These are phyloP conservation scores for Graphiopsis chlorocephala DNA, from an alignment of 2,329 filamentous ascomycete genomes.

Conservation along the genomic window DNA sequence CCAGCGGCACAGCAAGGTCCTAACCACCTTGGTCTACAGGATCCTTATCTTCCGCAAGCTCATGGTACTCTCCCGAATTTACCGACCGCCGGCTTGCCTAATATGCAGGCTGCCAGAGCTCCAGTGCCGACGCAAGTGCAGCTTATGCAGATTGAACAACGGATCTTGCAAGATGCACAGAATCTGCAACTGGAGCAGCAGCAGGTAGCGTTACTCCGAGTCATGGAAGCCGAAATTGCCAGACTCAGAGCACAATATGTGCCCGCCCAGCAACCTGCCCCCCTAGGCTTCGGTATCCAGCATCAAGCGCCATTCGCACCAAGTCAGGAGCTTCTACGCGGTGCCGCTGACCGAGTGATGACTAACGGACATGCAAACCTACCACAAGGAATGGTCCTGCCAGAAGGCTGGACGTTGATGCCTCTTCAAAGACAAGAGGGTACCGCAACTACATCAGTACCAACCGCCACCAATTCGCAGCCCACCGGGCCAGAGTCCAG, in stretches of 20 bases:
- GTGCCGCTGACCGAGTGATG: slow-evolving; percentile 18
- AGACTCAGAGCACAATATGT: slow-evolving; percentile 53
- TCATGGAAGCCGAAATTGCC: slow-evolving; percentile 65
- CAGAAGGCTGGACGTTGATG: slow-evolving; percentile 52
- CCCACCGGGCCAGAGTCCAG: not conserved
- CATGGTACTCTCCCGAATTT: slow-evolving; percentile 14
- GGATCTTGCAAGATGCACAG: slow-evolving; percentile 66
- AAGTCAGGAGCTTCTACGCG: slow-evolving; percentile 21
- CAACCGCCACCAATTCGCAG: not conserved
- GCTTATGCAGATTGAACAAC: slow-evolving; percentile 64
- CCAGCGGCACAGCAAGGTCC: slow-evolving; percentile 37
- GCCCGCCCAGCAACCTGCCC: slow-evolving; percentile 23
- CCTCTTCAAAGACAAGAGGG: slow-evolving; percentile 38
- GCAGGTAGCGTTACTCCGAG: slow-evolving; percentile 66
- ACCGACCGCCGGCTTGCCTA: not conserved
- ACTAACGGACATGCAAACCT: slow-evolving; percentile 45
- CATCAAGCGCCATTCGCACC: slow-evolving; percentile 10
- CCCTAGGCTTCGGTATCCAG: slow-evolving; percentile 17
- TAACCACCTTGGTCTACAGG: slow-evolving; percentile 30
- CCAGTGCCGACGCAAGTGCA: slow-evolving; percentile 54
- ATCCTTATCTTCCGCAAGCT: slow-evolving; percentile 24
- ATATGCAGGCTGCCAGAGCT: slow-evolving; percentile 16
- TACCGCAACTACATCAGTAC: not conserved
- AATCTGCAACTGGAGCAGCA: slow-evolving; percentile 62
- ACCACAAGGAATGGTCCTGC: slow-evolving; percentile 51